Conservation (phyloP, 495 filamentous ascomycete species). For the Penicillium longicatenatum region DNA sequence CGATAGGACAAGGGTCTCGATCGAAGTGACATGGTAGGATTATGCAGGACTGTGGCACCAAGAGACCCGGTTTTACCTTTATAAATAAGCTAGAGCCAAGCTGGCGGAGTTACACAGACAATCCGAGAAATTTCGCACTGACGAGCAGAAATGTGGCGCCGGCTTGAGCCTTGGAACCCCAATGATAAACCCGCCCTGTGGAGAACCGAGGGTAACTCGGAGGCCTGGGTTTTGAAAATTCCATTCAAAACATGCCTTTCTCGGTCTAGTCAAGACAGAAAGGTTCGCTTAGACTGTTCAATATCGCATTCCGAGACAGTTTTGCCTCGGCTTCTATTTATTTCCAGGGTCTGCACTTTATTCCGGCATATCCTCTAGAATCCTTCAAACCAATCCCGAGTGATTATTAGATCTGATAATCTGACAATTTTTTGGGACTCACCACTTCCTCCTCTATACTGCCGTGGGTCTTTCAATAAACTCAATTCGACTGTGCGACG, state of each 20-base stretch:
- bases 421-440: not conserved
- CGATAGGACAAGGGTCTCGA: slow-evolving; percentile 18
- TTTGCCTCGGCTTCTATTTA: slow-evolving; percentile 5
- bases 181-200: slow-evolving; percentile 2
- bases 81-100: not conserved
- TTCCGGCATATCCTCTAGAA: not conserved
- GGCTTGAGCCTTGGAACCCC: slow-evolving; percentile 2
- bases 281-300: not conserved
- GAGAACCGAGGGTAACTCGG: slow-evolving; percentile 1
- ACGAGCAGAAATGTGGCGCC: slow-evolving; percentile 1
- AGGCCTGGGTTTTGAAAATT: not conserved
- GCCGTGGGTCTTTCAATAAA: not conserved
- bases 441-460: not conserved
- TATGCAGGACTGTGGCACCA: not conserved
- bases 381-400: not conserved
- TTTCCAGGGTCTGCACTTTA: not conserved
- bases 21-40: slow-evolving; percentile 27
- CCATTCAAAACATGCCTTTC: not conserved
- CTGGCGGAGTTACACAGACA: not conserved
- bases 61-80: not conserved
- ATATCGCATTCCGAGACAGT: not conserved
- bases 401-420: not conserved
- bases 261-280: not conserved
- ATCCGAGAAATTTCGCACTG: not conserved
- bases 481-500: not conserved